These are phyloP conservation scores for Filobasidium wieringae DNA, from an alignment of 768 basidiomycete genomes.

Conservation along the genomic window DNA sequence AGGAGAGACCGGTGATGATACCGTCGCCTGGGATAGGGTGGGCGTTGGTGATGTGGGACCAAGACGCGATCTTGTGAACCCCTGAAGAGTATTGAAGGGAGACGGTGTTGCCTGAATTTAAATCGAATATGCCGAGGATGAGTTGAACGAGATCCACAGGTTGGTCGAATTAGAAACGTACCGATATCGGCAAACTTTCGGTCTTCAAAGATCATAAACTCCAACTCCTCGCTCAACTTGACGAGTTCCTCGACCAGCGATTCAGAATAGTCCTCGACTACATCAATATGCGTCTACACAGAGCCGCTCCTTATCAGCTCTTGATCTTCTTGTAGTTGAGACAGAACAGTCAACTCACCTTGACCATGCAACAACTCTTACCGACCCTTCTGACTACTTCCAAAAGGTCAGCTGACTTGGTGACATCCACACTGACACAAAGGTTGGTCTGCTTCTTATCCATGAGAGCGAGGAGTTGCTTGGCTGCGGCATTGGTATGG, in stretches of 20 bases:
- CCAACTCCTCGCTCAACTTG: slow-evolving; percentile 61
- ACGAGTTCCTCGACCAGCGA: slow-evolving; percentile 58
- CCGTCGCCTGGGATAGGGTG: slow-evolving; percentile 94
- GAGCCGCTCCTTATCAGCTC: not conserved
- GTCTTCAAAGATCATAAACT: slow-evolving; percentile 96
- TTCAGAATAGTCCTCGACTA: slow-evolving; percentile 78
- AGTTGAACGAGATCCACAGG: not conserved
- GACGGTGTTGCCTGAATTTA: slow-evolving; percentile 75
- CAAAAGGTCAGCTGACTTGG: slow-evolving; percentile 62
- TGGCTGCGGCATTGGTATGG: slow-evolving; percentile 61
- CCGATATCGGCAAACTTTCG: slow-evolving; percentile 98
- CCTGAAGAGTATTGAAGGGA: slow-evolving; percentile 87
- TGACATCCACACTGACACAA: slow-evolving; percentile 91
- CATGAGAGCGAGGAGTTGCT: slow-evolving; percentile 64
- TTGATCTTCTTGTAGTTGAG: not conserved
- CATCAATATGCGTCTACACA: slow-evolving; percentile 86
- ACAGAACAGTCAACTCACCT: slow-evolving; percentile 45
- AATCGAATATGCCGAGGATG: not conserved
- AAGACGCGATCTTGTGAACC: slow-evolving; percentile 80
- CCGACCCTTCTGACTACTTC: slow-evolving; percentile 79
- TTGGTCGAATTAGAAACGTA: slow-evolving; percentile 37
- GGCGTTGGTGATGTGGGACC: slow-evolving; percentile 96
- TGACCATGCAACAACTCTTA: slow-evolving; percentile 81
- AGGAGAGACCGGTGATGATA: slow-evolving; percentile 75
- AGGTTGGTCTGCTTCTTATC: slow-evolving; percentile 81